Conservation (phyloP, 177 flowering plant genomes). For the Telopea speciosissima region DNA sequence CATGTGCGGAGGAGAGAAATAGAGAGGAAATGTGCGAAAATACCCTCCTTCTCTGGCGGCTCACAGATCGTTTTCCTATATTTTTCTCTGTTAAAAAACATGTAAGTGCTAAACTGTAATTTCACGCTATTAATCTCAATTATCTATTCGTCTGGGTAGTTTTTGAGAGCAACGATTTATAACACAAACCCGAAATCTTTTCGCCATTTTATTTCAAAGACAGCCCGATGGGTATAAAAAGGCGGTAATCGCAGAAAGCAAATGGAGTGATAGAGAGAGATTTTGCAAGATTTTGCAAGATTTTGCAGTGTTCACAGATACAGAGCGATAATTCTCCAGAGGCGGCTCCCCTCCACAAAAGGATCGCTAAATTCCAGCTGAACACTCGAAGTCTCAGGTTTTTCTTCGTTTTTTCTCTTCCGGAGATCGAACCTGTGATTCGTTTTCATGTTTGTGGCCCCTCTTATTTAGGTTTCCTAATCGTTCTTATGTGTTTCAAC, state of each 20-base stretch:
- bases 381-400: neutral
- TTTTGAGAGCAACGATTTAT: too few relatives aligned
- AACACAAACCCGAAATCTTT: too few relatives aligned
- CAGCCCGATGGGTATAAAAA: slow-evolving; percentile 1
- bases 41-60: too few relatives aligned
- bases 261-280: neutral
- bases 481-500: neutral
- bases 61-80: too few relatives aligned
- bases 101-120: too few relatives aligned
- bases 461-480: slow-evolving; percentile 1
- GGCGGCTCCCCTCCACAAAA: neutral
- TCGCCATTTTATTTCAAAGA: neutral
- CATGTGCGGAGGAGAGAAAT: too few relatives aligned
- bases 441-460: neutral
- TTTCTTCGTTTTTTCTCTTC: neutral
- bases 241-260: neutral
- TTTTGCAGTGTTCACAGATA: neutral
- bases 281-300: too few relatives aligned
- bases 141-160: neutral
- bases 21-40: too few relatives aligned
- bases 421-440: neutral
- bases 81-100: too few relatives aligned
- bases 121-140: too few relatives aligned
- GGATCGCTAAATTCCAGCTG: neutral
- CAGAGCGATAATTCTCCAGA: neutral